Base-by-base conservation (phyloP, 1,139 yeast species). In the Suhomyces bokatorum region DNA sequence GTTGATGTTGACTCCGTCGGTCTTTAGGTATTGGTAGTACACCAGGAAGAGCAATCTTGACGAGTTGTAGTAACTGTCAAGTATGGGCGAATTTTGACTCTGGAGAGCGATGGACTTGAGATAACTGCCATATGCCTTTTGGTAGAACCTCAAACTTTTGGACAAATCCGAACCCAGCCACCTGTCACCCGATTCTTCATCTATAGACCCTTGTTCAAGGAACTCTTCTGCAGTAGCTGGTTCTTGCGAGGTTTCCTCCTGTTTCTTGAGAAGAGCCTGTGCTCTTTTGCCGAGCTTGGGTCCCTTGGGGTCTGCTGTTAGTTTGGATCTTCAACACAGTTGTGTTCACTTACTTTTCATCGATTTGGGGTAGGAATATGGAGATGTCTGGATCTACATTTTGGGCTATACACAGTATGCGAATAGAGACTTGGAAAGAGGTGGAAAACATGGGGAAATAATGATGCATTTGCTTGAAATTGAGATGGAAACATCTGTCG, bases 131-230 rank as follows among this genome's bases (percentile, higher is more conserved):
- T 69, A 77, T 0, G 83, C 80, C 43, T 69, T 66, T 52, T 78
- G 80, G 57, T 77, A 80, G 54, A 79, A 79, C 34, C 85, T 57
- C 31, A 80, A 59, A 1, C 78, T 73, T 52, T 80, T 80, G 5
- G 81, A 61, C 28, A 79, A 56, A 52, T 80, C 84, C 0, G 83
- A 77, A 0, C 79, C 73, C 15, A 75, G 59, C 84, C 84, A 80
- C 44, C 84, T 60, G 52, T 80, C 85, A 0, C 83, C 85, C 10
- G 76, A 73, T 49, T 78, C 83, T 54, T 80, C 85, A 40, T 75
- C 77, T 10, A 60, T 59, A 1, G 78, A 64, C 0, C 78, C 84
- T 44, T 65, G 63, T 34, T 74, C 78, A n/a, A 77, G 62, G 32
- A 53, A 69, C n/a, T 75, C 81, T 22, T 74, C 79, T 1, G 70